Base-by-base conservation (phyloP, 2,329 filamentous ascomycete genomes). In the Paraphaeosphaeria sporulosa region DNA sequence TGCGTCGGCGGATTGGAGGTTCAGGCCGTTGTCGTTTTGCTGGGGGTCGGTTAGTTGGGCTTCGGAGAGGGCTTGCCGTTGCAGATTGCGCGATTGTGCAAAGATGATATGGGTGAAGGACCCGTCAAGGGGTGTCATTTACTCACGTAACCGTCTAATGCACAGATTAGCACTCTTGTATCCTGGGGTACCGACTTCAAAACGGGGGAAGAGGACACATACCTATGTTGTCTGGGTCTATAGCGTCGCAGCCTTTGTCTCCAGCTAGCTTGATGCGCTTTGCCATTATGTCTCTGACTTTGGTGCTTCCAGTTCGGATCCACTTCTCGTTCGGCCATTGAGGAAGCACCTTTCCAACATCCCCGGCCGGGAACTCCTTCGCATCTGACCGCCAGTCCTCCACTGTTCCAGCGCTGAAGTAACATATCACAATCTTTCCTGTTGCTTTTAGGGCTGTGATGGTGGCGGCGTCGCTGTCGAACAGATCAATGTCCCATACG, bases 201-300 rank as follows among this genome's bases (percentile, higher is more conserved):
- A 38, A 4, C 5, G 30, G 19, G 36, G 15, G 1, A 36, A 23
- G 3, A 46, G 23, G 42, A 49, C 9, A 59, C 66, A 15, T 65
- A 71, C 70, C 71, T 56, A 67, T 68, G 44, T 75, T 75, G 46
- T 75, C 73, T 30, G 73, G 72, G 61, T 75, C 72, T 44, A 75
- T 69, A 13, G 70, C 73, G 64, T 75, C 70, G 47, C 71, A 75
- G 7, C 72, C 72, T 52, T 74, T 74, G 17, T 71, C 66, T 1
- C 66, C 64, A 34, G 71, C 72, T 10, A 73, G 21, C 51, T 70
- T 70, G 46, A 75, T 73, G 27, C 73, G 62, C 57, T 68, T 71
- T 27, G 66, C 59, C 71, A 75, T 75, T 21, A 75, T 67, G 10
- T 66, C 64, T 42, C 72, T 66, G 25, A 76, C 60, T 17, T 63